phyloP scores from a whole-genome alignment of 1,139 yeast species.

The Groenewaldozyma auringiensis region DNA sequence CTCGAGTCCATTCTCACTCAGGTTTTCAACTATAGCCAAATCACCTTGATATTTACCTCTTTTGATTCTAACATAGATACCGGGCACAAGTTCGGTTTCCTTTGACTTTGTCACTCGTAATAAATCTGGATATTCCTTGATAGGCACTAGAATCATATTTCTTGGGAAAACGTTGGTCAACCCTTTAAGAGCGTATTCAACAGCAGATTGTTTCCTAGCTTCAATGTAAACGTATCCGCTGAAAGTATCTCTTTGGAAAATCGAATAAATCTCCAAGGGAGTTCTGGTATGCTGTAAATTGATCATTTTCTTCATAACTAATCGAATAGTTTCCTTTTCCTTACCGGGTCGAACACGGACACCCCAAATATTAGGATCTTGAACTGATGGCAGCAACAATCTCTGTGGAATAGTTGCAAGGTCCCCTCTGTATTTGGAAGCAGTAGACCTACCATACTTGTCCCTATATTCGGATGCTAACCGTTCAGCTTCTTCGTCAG shows the following conservation, averaged over 20 bases:
- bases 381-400: slow-evolving; percentile 86
- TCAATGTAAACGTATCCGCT: slow-evolving; percentile 88
- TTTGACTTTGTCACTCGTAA: slow-evolving; percentile 83
- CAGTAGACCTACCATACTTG: slow-evolving; percentile 80
- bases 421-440: slow-evolving; percentile 81
- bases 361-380: slow-evolving; percentile 96
- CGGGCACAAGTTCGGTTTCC: slow-evolving; percentile 83
- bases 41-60: slow-evolving; percentile 92
- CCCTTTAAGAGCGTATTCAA: slow-evolving; percentile 79
- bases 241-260: slow-evolving; percentile 89
- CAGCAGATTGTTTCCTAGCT: slow-evolving; percentile 90
- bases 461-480: slow-evolving; percentile 90
- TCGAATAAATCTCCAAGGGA: slow-evolving; percentile 75
- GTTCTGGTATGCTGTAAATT: slow-evolving; percentile 55
- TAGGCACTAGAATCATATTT: slow-evolving; percentile 80
- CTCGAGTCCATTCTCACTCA: slow-evolving; percentile 91
- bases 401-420: slow-evolving; percentile 88
- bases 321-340: slow-evolving; percentile 85
- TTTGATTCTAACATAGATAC: slow-evolving; percentile 82
- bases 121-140: slow-evolving; percentile 89
- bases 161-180: slow-evolving; percentile 71
- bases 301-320: slow-evolving; percentile 67
- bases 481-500: slow-evolving; percentile 92
- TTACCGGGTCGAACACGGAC: slow-evolving; percentile 88
- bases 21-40: slow-evolving; percentile 84